These are phyloP conservation scores for Ustilago sp. DNA, from an alignment of 1,284 basidiomycete genomes.

Conservation along the genomic window DNA sequence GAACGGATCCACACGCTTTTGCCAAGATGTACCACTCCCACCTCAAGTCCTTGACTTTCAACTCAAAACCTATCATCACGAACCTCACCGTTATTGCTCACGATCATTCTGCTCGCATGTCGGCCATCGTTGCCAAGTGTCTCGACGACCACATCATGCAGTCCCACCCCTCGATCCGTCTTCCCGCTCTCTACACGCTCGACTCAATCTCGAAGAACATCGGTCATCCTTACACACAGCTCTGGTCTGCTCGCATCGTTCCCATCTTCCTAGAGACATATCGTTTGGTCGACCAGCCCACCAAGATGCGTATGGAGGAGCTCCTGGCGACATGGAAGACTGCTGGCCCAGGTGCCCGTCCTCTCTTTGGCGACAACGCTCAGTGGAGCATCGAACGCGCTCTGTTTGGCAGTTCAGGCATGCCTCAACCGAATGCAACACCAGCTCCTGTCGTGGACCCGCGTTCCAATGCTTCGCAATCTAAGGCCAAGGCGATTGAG, in stretches of 20 bases:
- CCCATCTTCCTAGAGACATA: conserved; percentile 67
- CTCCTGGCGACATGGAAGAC: conserved; percentile 66
- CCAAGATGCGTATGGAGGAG: conserved; percentile 66
- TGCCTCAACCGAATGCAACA: conserved; percentile 33
- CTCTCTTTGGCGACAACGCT: conserved; percentile 62
- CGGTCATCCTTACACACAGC: conserved; percentile 63
- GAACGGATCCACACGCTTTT: conserved; percentile 76
- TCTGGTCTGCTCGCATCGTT: conserved; percentile 62
- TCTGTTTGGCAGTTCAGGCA: conserved; percentile 61
- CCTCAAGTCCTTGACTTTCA: conserved; percentile 87
- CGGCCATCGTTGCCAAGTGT: conserved; percentile 85
- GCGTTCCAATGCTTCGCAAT: conserved; percentile 23
- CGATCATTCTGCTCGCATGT: conserved; percentile 80
- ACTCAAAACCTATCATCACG: conserved; percentile 96
- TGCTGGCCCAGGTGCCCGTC: conserved; percentile 49
- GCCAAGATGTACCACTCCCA: conserved; percentile 75
- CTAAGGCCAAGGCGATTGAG: conserved; percentile 54
- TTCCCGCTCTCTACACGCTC: conserved; percentile 92
- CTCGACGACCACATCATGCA: conserved; percentile 85
- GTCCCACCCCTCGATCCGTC: conserved; percentile 80
- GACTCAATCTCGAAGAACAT: conserved; percentile 80
- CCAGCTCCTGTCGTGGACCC: conserved; percentile 30
- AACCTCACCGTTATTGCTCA: conserved; percentile 92
- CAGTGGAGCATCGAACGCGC: conserved; percentile 64
- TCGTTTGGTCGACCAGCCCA: conserved; percentile 65